Percentiles rank a stretch among this genome's conserved stretches.
Conservation (phyloP, 208 protist species). For the Leishmania lainsoni region DNA sequence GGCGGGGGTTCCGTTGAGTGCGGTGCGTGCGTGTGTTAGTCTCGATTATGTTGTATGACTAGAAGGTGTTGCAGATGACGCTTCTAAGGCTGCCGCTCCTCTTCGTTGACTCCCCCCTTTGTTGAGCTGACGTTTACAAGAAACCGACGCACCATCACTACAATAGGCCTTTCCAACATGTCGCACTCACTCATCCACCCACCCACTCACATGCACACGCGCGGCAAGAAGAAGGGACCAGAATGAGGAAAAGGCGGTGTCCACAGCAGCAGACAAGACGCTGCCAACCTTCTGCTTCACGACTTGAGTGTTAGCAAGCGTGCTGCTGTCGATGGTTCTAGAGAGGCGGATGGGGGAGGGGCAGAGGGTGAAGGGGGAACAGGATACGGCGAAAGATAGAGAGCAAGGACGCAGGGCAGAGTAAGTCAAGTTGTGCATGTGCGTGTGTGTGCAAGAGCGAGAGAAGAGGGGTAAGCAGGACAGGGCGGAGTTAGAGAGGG, state of each 20-base stretch:
- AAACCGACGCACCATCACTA: background rate
- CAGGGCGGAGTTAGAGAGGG: background rate
- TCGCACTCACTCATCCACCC: background rate
- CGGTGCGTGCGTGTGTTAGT: background rate
- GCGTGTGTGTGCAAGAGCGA: background rate
- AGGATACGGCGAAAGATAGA: background rate
- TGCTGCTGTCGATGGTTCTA: background rate
- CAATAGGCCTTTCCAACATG: background rate
- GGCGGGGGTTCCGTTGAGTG: background rate
- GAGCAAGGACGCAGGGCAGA: background rate
- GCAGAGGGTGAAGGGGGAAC: no score
- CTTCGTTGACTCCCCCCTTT: background rate
- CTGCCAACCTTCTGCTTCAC: background rate
- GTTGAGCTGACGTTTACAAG: background rate
- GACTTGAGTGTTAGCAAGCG: background rate
- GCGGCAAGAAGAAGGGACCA: background rate
- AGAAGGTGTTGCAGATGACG: background rate
- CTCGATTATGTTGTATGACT: background rate
- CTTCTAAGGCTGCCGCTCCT: background rate
- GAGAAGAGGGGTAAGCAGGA: background rate
- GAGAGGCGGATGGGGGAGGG: background rate
- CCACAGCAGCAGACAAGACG: background rate
- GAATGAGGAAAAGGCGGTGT: background rate
- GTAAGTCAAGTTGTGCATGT: background rate
- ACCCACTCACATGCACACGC: background rate